Evolutionary conservation across 306 rosid genomes (phyloP).

Genomic region (Malus sieversii): DNA sequence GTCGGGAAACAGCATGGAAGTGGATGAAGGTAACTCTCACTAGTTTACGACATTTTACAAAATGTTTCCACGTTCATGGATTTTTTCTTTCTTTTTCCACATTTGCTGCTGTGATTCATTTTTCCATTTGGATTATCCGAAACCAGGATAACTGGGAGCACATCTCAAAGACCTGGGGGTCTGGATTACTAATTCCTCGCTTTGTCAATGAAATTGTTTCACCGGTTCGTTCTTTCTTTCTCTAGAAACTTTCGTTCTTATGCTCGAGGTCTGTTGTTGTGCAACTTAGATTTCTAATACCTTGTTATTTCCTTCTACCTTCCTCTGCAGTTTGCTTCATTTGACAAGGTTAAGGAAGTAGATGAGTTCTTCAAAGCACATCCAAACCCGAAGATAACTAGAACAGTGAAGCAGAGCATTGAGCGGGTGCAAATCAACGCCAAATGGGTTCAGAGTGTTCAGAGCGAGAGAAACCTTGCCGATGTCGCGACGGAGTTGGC

Average conservation of each 20-base stretch:
- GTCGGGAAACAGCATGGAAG: constrained; percentile 79
- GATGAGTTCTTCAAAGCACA: constrained; percentile 41
- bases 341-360: constrained; percentile 69
- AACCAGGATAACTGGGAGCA: constrained; percentile 69
- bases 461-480: too few species aligned
- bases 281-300: background rate
- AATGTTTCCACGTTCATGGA: background rate
- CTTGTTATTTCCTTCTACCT: background rate
- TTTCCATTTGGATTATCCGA: background rate
- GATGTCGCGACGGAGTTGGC: too few species aligned
- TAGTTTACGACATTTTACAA: background rate
- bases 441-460: too few species aligned
- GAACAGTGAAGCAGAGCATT: too few species aligned
- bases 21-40: constrained; percentile 70
- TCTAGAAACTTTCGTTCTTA: background rate
- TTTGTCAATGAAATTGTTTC: constrained; percentile 64
- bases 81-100: background rate
- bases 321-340: constrained; percentile 51
- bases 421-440: too few species aligned
- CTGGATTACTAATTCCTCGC: constrained; percentile 68
- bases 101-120: background rate
- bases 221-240: constrained; percentile 51
- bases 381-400: too few species aligned
- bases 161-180: constrained; percentile 53
- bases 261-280: background rate